Base-by-base conservation (phyloP, 768 basidiomycete genomes). In the Peribolospora kevripleyi region DNA sequence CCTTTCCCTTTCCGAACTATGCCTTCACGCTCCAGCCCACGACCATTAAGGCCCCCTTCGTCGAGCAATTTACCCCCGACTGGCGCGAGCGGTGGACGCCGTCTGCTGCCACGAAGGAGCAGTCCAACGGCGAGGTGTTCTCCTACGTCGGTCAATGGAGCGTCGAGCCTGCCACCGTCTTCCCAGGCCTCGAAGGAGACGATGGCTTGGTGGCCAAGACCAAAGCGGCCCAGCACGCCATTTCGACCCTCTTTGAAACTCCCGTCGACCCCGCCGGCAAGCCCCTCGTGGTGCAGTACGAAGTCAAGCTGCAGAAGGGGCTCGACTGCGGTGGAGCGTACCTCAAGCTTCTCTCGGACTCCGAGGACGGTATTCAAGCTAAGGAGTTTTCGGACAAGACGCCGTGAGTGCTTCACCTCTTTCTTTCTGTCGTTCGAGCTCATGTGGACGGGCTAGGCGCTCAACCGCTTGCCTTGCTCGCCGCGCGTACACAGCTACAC, bases 281-380 rank as follows among this genome's bases (percentile, higher is more conserved):
- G 69, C 82, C 90, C 48, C 74, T 97, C 48, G 88, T 97, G 60
- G 81, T 97, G 14, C 88, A 93, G 67, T 98, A 98, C 64, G 93
- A 98, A 68, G 93, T 93, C 72, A 91, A 97, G 72, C 88, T 93
- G 69, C 61, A 98, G 74, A 88, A 95, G 70, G 90, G 91, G 47
- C 85, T 93, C 50, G 93, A 93, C 70, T 97, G 93, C 64, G 93
- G 93, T 69, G 93, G 93, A 72, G 93, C 93, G 45, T 98, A 98
- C 71, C 71, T 97, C 72, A 98, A 97, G 70, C 79, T 97, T 55
- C 77, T 98, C 42, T 65, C 67, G 11, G 70, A 70, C 56, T 69
- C 68, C 7, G 68, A 68, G 57, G 64, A 65, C 63, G 87, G 86
- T 57, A 88, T 88, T 78, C 85, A 90, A 72, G 82, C 82, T 57